A percentile compares a stretch with the other conserved stretches of the same genome.
These are phyloP conservation scores for Picea sitchensis DNA, from an alignment of 75 land plant species.

Conservation along the genomic window DNA sequence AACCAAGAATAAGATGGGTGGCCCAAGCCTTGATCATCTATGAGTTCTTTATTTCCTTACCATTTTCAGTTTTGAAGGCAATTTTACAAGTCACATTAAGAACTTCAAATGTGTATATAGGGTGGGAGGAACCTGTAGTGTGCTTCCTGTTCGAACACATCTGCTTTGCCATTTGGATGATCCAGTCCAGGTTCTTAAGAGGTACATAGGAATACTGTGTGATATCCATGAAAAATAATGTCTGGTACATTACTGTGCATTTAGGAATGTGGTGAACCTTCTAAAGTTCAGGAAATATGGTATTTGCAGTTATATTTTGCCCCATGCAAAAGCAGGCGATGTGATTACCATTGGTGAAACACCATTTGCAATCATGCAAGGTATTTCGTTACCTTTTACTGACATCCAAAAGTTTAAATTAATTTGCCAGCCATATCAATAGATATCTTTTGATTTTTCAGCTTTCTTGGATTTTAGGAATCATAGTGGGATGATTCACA, in stretches of 20 bases:
- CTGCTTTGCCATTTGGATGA: slow-evolving; percentile 50
- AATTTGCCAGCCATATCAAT: not conserved
- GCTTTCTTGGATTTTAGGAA: not conserved
- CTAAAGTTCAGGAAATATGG: slow-evolving; percentile 3
- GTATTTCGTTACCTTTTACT: slow-evolving; percentile 12
- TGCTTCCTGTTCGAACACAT: slow-evolving; percentile 39
- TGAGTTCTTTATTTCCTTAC: not conserved
- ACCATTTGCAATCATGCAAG: slow-evolving; percentile 59
- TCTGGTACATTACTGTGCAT: not conserved
- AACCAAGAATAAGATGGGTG: not conserved
- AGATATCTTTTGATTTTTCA: not conserved
- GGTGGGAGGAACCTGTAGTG: slow-evolving; percentile 20
- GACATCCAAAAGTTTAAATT: not conserved
- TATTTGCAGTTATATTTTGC: slow-evolving; percentile 38
- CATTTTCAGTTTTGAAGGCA: not conserved
- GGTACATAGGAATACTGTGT: slow-evolving; percentile 12
- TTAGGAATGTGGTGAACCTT: not conserved
- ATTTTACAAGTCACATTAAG: not conserved
- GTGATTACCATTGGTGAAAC: slow-evolving; percentile 46
- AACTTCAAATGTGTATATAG: slow-evolving; percentile 17
- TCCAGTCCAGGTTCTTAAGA: slow-evolving; percentile 36
- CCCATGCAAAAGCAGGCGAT: slow-evolving; percentile 36
- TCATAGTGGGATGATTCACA: not conserved
- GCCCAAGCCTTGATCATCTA: not conserved
- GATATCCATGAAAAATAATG: not conserved